phyloP scores from a whole-genome alignment of 768 basidiomycete genomes.

The Pluteus cervinus region DNA sequence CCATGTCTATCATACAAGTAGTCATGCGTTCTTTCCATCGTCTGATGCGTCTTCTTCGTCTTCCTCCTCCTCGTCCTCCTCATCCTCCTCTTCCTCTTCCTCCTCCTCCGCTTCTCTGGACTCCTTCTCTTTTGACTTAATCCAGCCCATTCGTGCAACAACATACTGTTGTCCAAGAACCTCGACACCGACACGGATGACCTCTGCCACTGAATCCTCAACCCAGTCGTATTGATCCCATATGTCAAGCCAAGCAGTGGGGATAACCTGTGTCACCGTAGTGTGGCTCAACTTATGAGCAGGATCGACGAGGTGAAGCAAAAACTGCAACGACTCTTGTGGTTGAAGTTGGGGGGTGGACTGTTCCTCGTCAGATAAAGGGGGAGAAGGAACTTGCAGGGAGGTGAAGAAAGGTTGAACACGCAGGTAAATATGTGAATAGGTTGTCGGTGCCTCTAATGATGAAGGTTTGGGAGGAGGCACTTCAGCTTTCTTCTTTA shows the following conservation, averaged over 20 bases:
- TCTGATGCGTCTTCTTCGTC: conserved; percentile 13
- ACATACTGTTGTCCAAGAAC: conserved; percentile 91
- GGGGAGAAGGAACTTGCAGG: too few relatives aligned
- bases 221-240: conserved; percentile 97
- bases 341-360: conserved; percentile 7
- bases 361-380: conserved; percentile 16
- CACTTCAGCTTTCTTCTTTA: conserved; percentile 51
- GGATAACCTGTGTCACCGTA: conserved; percentile 79
- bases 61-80: conserved; percentile 11
- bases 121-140: conserved; percentile 8
- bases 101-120: conserved; percentile 7
- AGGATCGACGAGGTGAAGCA: conserved; percentile 72
- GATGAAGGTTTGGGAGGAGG: conserved; percentile 25
- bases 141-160: conserved; percentile 78
- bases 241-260: conserved; percentile 78
- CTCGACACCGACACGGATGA: conserved; percentile 78
- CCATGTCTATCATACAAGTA: conserved; percentile 20
- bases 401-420: conserved; percentile 81
- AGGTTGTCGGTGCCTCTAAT: conserved; percentile 56
- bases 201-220: conserved; percentile 89
- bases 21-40: conserved; percentile 24
- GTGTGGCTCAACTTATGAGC: conserved; percentile 70
- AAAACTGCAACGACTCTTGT: conserved; percentile 58
- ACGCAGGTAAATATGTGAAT: conserved; percentile 89
- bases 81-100: conserved; percentile 20